Percentiles rank a stretch among this genome's conserved stretches.
Conservation (phyloP, 106 monocot genomes). For the Alisma plantagoaquatica region DNA sequence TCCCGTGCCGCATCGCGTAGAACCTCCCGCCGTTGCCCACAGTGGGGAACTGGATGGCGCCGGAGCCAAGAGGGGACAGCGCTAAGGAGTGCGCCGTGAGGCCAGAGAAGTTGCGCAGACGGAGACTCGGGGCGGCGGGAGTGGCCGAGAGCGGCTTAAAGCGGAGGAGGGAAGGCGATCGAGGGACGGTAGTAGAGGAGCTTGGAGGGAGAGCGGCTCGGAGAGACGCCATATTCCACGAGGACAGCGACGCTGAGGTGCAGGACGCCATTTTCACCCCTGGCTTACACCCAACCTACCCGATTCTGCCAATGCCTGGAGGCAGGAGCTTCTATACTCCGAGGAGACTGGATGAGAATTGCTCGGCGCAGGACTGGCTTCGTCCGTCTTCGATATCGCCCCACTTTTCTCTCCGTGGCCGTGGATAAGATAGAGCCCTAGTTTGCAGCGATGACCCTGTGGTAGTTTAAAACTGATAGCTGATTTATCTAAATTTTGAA, state of each 20-base stretch:
- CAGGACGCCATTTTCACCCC: constrained; percentile 7
- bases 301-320: too few relatives aligned
- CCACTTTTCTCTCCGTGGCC: too few relatives aligned
- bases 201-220: constrained; percentile 49
- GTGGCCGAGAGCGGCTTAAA: constrained; percentile 7
- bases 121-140: constrained; percentile 3
- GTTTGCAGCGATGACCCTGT: too few relatives aligned
- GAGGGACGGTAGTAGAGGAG: neutral
- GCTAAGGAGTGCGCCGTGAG: constrained; percentile 27
- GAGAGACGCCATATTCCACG: constrained; percentile 72
- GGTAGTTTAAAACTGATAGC: too few relatives aligned
- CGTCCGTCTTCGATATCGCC: too few relatives aligned
- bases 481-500: too few relatives aligned
- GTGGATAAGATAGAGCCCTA: too few relatives aligned
- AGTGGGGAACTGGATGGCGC: constrained; percentile 41
- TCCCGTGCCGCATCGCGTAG: constrained; percentile 95
- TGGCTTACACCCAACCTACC: too few relatives aligned
- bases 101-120: constrained; percentile 50
- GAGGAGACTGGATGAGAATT: too few relatives aligned
- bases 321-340: too few relatives aligned
- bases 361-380: too few relatives aligned
- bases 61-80: constrained; percentile 24
- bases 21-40: constrained; percentile 59
- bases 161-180: neutral
- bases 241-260: constrained; percentile 15